phyloP scores from a whole-genome alignment of 805 yeast species.

The Ogataea henricii region DNA sequence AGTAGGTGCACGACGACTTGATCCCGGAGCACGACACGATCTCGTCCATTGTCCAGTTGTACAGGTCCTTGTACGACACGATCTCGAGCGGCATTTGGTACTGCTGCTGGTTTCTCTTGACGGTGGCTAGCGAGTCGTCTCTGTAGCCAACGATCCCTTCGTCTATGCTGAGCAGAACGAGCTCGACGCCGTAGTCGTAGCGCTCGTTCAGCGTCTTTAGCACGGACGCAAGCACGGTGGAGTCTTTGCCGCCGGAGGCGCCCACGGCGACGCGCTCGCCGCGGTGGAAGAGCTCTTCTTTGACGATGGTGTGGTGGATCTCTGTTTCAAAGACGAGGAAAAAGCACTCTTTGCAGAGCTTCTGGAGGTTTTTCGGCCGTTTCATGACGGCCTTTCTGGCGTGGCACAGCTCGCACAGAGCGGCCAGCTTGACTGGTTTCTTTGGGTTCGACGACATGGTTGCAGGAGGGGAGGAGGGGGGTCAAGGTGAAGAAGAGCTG shows the following conservation, averaged over 20 bases:
- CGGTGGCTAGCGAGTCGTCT: conserved; percentile 96
- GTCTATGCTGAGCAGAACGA: conserved; percentile 84
- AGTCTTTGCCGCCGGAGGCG: conserved; percentile 98
- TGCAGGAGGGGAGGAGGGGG: not conserved
- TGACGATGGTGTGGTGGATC: conserved; percentile 83
- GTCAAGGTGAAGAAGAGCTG: not conserved
- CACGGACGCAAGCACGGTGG: conserved; percentile 90
- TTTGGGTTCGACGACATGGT: not conserved
- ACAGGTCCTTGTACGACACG: conserved; percentile 81
- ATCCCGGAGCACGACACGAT: conserved; percentile 94
- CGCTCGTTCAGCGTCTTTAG: conserved; percentile 86
- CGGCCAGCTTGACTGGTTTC: conserved; percentile 38
- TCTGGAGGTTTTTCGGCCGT: conserved; percentile 89
- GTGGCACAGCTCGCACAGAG: conserved; percentile 82
- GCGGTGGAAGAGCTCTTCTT: conserved; percentile 63
- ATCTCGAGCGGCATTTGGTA: conserved; percentile 43
- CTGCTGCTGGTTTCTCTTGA: conserved; percentile 86
- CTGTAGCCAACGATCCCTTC: conserved; percentile 97
- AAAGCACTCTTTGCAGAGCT: conserved; percentile 88
- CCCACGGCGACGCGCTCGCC: conserved; percentile 97
- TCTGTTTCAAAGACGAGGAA: conserved; percentile 91
- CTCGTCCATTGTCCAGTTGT: conserved; percentile 99
- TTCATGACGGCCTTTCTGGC: conserved; percentile 81
- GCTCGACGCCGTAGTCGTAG: conserved; percentile 81
- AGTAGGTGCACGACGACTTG: conserved; percentile 92